Base-by-base conservation (phyloP, 768 basidiomycete species). In the Neoboletus brunneissimus region DNA sequence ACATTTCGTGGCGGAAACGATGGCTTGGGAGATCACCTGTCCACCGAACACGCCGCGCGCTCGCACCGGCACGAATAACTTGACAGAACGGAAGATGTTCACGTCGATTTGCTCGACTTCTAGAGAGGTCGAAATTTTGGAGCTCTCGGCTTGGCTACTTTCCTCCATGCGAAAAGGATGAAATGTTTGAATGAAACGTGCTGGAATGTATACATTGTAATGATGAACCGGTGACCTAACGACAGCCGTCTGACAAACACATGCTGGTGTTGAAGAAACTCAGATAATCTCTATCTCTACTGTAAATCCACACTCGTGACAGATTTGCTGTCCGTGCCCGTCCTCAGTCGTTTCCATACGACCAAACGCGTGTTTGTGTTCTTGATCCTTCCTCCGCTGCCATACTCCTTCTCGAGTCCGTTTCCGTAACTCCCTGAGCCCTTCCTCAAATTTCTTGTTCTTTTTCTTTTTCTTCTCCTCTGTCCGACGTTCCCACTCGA, bases 371-470 rank as follows among this genome's bases (percentile, higher is more conserved):
- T 99, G 97, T 50, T 80, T 84, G 72, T 99, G 97, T 71, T 94
- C 90, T 54, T 83, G 84, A 59, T 97, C 94, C 66, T 88, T 84
- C 47, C 91, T 80, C 58, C 84, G 79, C 71, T 96, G 94, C 87
- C 91, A 96, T 13, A 92, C 82, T 27, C 92, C 90, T 71, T 94
- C 93, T 62, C 89, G 83, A 2, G 95, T 97, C 58, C 89, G 81
- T 64, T 82, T 84, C 38, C 95, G 81, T 43, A 98, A 75, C 66
- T 98, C 94, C 66, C 77, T 83, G 54, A 99, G 73, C 42, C 91
- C 84, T 63, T 95, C 86, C 67, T 97, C 95, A 62, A 98, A 98
- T 68, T 99, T 98, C 70, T 86, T 92, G 63, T 90, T 90, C 77
- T 91, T 90, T 72, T 92, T 90, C 67, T 87, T 87, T 67, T 87